A percentile compares a stretch with the other conserved stretches of the same genome.
phyloP scores from a whole-genome alignment of 176 grass and related monocot species.

The Zea luxurians region DNA sequence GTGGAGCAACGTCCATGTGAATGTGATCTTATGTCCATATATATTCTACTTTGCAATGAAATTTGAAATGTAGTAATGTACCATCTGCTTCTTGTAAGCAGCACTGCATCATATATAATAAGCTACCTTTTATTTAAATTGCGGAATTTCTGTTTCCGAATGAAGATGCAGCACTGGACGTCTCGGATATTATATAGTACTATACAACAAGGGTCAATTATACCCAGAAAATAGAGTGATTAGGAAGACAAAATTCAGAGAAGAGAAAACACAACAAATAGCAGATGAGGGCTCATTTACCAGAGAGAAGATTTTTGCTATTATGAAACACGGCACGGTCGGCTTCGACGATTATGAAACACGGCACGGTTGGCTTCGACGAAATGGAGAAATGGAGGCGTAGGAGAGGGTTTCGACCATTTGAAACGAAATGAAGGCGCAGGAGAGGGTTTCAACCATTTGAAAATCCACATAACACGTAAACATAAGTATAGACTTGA shows the following conservation, averaged over 20 bases:
- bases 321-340: too few relatives aligned
- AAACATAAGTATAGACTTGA: too few relatives aligned
- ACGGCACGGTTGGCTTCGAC: too few relatives aligned
- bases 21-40: constrained; percentile 20
- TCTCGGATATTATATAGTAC: not conserved
- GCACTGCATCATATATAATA: not conserved
- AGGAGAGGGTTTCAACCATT: too few relatives aligned
- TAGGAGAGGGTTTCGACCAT: too few relatives aligned
- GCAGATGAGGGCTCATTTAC: not conserved
- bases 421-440: too few relatives aligned
- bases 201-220: not conserved
- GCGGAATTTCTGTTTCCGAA: not conserved
- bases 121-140: not conserved
- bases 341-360: too few relatives aligned
- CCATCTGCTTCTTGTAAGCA: not conserved
- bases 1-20: not conserved
- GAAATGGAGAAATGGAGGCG: too few relatives aligned
- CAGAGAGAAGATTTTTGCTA: too few relatives aligned
- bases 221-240: not conserved
- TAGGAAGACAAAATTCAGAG: not conserved
- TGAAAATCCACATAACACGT: too few relatives aligned
- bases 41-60: not conserved
- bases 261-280: not conserved
- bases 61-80: not conserved
- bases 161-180: not conserved